Percentiles rank a stretch among this genome's conserved stretches.
These are phyloP conservation scores for Globisporangium paddicum DNA, from an alignment of 352 stramenopile genomes.

Conservation along the genomic window DNA sequence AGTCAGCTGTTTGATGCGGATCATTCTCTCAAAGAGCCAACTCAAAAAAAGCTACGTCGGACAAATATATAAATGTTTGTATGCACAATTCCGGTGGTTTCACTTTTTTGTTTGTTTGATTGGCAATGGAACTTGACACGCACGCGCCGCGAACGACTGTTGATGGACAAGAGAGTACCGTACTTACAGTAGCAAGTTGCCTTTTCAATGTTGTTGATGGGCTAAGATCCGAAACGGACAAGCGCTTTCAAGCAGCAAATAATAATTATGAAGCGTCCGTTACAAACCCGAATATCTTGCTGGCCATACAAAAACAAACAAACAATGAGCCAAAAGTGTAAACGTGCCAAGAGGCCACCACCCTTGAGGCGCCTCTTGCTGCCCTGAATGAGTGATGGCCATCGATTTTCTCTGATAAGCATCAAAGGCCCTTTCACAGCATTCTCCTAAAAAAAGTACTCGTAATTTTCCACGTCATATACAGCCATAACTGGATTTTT, in stretches of 20 bases:
- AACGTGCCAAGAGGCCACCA: not conserved
- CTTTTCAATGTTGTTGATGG: not conserved
- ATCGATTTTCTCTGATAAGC: too few species aligned
- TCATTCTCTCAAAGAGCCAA: not conserved
- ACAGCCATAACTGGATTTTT: too few species aligned
- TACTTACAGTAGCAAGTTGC: not conserved
- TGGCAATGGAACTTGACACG: not conserved
- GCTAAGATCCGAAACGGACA: constrained; percentile 4
- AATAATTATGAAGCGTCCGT: constrained; percentile 1
- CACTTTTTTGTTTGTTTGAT: not conserved
- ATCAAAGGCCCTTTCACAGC: constrained; percentile 1
- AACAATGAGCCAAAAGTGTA: not conserved
- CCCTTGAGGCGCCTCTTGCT: too few species aligned
- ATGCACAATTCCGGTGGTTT: not conserved
- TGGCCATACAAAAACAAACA: too few species aligned
- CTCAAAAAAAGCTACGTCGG: not conserved
- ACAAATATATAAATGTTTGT: not conserved
- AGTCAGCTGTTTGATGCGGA: not conserved
- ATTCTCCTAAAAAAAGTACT: too few species aligned
- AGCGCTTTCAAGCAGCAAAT: not conserved
- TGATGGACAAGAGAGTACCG: not conserved
- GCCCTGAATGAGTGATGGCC: too few species aligned
- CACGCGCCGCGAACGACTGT: not conserved
- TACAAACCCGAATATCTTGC: too few species aligned
- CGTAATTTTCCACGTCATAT: too few species aligned